Conservation (phyloP, 345 rosid genomes). For the Linum usitatissimum region DNA sequence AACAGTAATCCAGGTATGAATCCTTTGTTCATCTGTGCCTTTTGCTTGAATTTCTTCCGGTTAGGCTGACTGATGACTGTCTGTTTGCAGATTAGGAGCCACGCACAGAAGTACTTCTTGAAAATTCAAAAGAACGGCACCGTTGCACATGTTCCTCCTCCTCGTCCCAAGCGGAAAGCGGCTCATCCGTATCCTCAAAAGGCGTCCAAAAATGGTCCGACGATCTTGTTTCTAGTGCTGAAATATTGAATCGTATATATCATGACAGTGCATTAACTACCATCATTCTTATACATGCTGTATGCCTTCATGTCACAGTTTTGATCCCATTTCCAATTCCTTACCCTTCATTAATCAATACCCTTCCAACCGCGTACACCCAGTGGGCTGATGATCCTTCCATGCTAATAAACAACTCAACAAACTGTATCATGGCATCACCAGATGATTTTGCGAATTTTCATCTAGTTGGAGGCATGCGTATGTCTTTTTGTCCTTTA, state of each 20-base stretch:
- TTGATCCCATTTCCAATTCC: constrained; percentile 44
- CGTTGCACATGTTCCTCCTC: constrained; percentile 86
- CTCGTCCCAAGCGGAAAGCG: constrained; percentile 96
- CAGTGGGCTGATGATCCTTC: constrained; percentile 68
- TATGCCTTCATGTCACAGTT: constrained; percentile 27
- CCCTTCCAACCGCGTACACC: constrained; percentile 38
- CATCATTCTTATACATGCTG: constrained; percentile 9
- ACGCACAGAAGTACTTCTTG: constrained; percentile 94
- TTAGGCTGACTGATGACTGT: constrained; percentile 12
- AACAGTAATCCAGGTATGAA: constrained; percentile 87
- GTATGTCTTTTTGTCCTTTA: constrained; percentile 15
- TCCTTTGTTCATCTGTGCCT: constrained; percentile 6
- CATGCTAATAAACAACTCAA: constrained; percentile 32
- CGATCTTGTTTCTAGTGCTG: neutral
- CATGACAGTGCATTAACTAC: neutral
- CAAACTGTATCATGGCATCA: constrained; percentile 29
- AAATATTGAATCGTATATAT: constrained; percentile 5
- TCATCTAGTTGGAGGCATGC: constrained; percentile 50
- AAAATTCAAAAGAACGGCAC: constrained; percentile 95
- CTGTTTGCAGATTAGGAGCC: constrained; percentile 70
- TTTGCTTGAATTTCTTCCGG: neutral
- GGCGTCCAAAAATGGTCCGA: constrained; percentile 70
- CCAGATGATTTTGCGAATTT: constrained; percentile 43
- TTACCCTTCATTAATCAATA: constrained; percentile 33
- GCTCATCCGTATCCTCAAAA: constrained; percentile 94